These are phyloP conservation scores for Rubroshorea leprosula DNA, from an alignment of 345 rosid genomes.

Conservation along the genomic window DNA sequence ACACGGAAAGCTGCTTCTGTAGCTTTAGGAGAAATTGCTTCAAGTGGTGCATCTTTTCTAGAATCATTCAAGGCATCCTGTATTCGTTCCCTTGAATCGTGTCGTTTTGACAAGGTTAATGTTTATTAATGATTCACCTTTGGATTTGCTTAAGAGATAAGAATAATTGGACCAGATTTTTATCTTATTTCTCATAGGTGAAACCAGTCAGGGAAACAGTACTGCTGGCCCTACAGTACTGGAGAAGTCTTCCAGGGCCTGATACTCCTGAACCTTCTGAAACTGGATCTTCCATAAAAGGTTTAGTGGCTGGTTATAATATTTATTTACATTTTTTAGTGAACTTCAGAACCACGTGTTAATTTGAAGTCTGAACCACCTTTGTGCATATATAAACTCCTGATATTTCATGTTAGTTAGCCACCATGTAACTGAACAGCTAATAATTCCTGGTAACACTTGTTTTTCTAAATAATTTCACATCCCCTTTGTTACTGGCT, in stretches of 20 bases:
- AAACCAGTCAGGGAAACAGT: conserved; percentile 92
- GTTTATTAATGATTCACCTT: neutral
- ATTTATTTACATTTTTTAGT: neutral
- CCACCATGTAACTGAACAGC: neutral
- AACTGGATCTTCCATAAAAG: conserved; percentile 75
- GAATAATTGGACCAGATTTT: conserved; percentile 4
- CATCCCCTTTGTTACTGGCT: neutral
- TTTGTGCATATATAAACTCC: neutral
- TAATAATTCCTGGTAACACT: neutral
- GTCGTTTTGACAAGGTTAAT: conserved; percentile 92
- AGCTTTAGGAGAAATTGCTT: conserved; percentile 74
- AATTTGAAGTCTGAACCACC: neutral
- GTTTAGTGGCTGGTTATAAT: conserved; percentile 27
- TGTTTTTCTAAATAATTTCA: neutral
- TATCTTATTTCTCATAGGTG: conserved; percentile 46
- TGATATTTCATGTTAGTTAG: neutral
- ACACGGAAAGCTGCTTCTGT: conserved; percentile 91
- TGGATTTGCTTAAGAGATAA: neutral
- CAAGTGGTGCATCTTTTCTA: conserved; percentile 55
- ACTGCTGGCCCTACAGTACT: conserved; percentile 63
- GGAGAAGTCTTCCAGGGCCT: conserved; percentile 66
- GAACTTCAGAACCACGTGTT: neutral
- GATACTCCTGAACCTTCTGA: conserved; percentile 69
- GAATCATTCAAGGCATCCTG: conserved; percentile 68
- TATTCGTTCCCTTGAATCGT: conserved; percentile 66